phyloP scores from a whole-genome alignment of 2,329 filamentous ascomycete species.

The Exserohilum rostratum region DNA sequence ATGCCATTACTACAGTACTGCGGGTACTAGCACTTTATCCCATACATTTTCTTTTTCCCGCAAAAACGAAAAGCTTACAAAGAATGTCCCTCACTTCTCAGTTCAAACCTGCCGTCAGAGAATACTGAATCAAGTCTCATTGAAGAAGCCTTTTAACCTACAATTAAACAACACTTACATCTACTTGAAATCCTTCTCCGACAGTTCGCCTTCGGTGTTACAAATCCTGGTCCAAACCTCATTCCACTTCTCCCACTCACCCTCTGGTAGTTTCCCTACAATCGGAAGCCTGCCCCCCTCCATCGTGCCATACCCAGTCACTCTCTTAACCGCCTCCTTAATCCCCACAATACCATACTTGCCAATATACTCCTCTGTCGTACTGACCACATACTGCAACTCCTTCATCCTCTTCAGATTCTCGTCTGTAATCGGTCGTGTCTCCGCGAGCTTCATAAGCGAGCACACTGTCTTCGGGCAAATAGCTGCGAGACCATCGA shows the following conservation, averaged over 20 bases:
- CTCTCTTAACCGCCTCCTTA: conserved; percentile 66
- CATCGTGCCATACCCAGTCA: conserved; percentile 64
- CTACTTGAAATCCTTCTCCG: conserved; percentile 33
- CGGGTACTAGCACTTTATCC: too few species aligned
- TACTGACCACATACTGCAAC: conserved; percentile 66
- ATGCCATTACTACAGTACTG: too few species aligned
- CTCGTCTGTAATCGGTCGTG: conserved; percentile 42
- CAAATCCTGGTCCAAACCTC: conserved; percentile 40
- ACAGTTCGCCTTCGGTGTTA: conserved; percentile 39
- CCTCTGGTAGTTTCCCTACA: conserved; percentile 63
- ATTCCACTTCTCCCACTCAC: conserved; percentile 60
- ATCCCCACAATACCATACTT: conserved; percentile 67
- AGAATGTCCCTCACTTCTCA: too few species aligned
- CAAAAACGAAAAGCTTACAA: too few species aligned
- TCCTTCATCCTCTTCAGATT: conserved; percentile 57
- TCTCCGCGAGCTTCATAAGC: conserved; percentile 60
- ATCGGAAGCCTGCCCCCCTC: conserved; percentile 67
- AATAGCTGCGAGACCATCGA: conserved; percentile 69
- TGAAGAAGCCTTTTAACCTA: too few species aligned
- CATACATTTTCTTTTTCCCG: too few species aligned
- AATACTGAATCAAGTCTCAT: too few species aligned
- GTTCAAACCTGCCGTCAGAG: too few species aligned
- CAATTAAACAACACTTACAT: too few species aligned
- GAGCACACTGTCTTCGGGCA: conserved; percentile 67
- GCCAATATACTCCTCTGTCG: conserved; percentile 67